phyloP scores from a whole-genome alignment of 371 early-diverging fungal genomes.

The Lichtheimia ornata region DNA sequence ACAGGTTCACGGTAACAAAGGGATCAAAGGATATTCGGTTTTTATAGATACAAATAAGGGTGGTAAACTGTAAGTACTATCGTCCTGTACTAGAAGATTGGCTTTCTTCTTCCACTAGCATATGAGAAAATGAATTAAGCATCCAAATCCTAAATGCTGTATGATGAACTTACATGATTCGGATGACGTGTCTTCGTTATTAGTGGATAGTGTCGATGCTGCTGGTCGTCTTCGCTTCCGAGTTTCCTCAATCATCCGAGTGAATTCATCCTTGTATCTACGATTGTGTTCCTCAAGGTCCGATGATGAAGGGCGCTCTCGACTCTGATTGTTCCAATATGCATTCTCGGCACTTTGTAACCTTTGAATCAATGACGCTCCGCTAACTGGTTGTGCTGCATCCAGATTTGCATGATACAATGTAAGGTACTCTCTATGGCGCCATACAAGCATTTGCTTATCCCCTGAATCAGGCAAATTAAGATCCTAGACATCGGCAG shows the following conservation, averaged over 20 bases:
- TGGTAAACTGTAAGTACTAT: too few relatives aligned
- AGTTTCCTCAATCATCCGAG: slow-evolving; percentile 12
- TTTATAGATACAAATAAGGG: too few relatives aligned
- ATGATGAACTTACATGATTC: too few relatives aligned
- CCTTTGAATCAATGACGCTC: slow-evolving; percentile 6
- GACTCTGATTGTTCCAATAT: slow-evolving; percentile 7
- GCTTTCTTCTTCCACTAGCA: too few relatives aligned
- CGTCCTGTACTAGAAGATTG: too few relatives aligned
- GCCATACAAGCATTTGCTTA: slow-evolving; percentile 51
- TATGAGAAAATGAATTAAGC: too few relatives aligned
- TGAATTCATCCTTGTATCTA: slow-evolving; percentile 18
- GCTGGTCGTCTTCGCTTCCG: slow-evolving; percentile 7
- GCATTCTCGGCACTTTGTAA: slow-evolving; percentile 14
- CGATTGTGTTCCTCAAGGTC: slow-evolving; percentile 16
- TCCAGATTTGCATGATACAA: slow-evolving; percentile 68
- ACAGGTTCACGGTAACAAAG: too few relatives aligned
- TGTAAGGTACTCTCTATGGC: slow-evolving; percentile 65
- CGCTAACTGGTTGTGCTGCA: slow-evolving; percentile 40
- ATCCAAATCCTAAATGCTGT: too few relatives aligned
- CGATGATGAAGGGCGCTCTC: background rate
- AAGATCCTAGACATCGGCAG: slow-evolving; percentile 34
- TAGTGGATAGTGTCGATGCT: background rate
- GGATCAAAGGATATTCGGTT: too few relatives aligned
- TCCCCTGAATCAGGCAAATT: slow-evolving; percentile 61
- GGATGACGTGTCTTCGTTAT: background rate